phyloP scores from a whole-genome alignment of 495 filamentous ascomycete species.

The Astrothelium subdiscretum region DNA sequence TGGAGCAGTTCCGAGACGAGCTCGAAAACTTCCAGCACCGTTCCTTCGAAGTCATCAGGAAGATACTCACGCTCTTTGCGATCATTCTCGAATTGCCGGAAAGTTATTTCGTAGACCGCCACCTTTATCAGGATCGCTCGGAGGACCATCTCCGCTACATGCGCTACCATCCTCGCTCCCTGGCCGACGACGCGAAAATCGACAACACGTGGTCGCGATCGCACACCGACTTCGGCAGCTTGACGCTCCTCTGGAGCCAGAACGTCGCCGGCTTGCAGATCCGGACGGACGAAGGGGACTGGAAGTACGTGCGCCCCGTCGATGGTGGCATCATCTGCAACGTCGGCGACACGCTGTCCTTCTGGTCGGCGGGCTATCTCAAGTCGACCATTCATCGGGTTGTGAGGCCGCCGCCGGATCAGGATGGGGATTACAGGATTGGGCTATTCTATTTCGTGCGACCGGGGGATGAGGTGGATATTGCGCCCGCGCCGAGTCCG shows the following conservation, averaged over 20 bases:
- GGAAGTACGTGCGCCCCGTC: conserved; percentile 24
- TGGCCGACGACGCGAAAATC: conserved; percentile 34
- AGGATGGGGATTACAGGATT: conserved; percentile 20
- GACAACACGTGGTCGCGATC: conserved; percentile 35
- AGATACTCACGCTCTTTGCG: conserved; percentile 38
- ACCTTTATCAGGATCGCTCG: conserved; percentile 37
- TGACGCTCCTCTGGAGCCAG: conserved; percentile 45
- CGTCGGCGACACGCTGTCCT: conserved; percentile 21
- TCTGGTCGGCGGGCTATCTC: conserved; percentile 21
- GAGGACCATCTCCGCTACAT: conserved; percentile 44
- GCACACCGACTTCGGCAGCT: conserved; percentile 42
- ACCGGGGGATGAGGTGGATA: conserved; percentile 30
- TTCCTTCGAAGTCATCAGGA: conserved; percentile 35
- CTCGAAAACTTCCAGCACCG: conserved; percentile 40
- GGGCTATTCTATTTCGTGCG: conserved; percentile 25
- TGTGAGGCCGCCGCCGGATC: conserved; percentile 21
- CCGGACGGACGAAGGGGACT: conserved; percentile 16
- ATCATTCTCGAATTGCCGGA: conserved; percentile 43
- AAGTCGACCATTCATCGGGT: conserved; percentile 21
- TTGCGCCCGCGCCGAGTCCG: conserved; percentile 35
- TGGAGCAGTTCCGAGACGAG: conserved; percentile 18
- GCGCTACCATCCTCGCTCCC: conserved; percentile 37
- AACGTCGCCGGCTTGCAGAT: conserved; percentile 46
- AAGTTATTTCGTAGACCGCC: conserved; percentile 37
- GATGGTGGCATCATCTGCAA: conserved; percentile 22